Base-by-base conservation (phyloP, 176 grass and related monocot species). In the Avena insularis region DNA sequence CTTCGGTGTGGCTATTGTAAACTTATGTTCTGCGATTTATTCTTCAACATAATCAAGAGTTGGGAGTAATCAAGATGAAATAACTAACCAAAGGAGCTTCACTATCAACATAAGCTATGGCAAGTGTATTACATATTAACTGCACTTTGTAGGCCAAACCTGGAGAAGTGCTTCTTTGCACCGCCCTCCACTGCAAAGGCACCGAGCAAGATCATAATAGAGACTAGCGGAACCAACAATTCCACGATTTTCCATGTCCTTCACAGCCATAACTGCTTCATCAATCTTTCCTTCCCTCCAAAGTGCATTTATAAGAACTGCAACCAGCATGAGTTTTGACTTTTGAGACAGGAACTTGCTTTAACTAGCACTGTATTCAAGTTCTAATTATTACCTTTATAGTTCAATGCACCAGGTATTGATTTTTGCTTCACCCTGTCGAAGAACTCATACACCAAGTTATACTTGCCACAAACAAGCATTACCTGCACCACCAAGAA, bases 201-300 rank as follows among this genome's bases (percentile, higher is more conserved):
- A 96, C 49, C 96, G 88, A 67, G 93, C 96, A 88, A 98, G 89
- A 50, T 96, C 96, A 85, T 98, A 98, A 94, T 98, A 98, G 17
- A 98, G 90, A 90, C 96, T 91, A 43, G 96, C 93, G 3, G 96
- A 92, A 77, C 96, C 96, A 62, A 98, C 90, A 84, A 98, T 82
- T 82, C 96, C 96, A 79, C 86, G 92, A 81, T 70, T 91, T 93
- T 98, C 96, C 96, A 98, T 96, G 84, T 91, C 96, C 84, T 96
- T 88, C 27, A 94, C 96, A n/a, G 93, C 90, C 87, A 89, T 57
- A 35, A 92, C 87, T 79, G 96, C 96, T 85, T 93, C 92, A 71
- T 96, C 90, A 59, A 82, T 91, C 90, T 94, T 96, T 36, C 93
- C 93, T 96, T 98, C 96, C 81, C 89, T 94, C 96, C 96, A 96